Evolutionary conservation across 2,329 filamentous ascomycete species (phyloP), one percentile per base, ranked within the genome.

Genomic region (Rutstroemia sp.): DNA sequence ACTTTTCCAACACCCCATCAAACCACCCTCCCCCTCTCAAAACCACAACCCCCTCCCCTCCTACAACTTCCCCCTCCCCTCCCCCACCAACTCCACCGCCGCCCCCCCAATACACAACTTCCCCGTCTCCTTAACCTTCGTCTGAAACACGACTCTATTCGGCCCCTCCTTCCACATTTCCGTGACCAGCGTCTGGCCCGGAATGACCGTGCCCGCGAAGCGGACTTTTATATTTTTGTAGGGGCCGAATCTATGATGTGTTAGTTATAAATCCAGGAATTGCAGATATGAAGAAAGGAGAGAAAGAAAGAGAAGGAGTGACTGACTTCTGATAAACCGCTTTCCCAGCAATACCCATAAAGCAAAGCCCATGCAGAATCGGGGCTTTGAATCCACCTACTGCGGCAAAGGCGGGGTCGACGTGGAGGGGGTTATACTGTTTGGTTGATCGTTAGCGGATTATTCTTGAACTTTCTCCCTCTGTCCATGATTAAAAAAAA

Each of bases 361-460:
- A 94, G 81, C 91, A 96, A 39, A 99, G 83, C n/a, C 94, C 94
- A 76, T 99, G 94, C 54, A 99, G 78, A 70, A 99, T 99, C 12
- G 94, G 94, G 27, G 78, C 83, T 75, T 94, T 88, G 83, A 99
- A 99, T 58, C 94, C 94, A 58, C 92, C 94, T 65, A 95, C 86
- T 77, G 94, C 94, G 75, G 89, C 89, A 73, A 99, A 97, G 50
- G 84, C 81, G 1, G 94, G 94, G 72, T 99, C 94, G 60, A 99
- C 87, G 76, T 99, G 94, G 1, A 99, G 84, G 14, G 94, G 94
- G 78, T 53, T 58, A 21, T 56, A 54, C 48, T 47, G 36, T 47
- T 21, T 3, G 25, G 42, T 21, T 3, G 5, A 14, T 44, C 40
- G 8, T 53, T 44, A 53, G 49, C 10, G 1, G 16, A 12, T 10